A percentile compares a stretch with the other conserved stretches of the same genome.
Evolutionary conservation across 768 basidiomycete genomes (phyloP).

Genomic region (Leccinellum albellum): DNA sequence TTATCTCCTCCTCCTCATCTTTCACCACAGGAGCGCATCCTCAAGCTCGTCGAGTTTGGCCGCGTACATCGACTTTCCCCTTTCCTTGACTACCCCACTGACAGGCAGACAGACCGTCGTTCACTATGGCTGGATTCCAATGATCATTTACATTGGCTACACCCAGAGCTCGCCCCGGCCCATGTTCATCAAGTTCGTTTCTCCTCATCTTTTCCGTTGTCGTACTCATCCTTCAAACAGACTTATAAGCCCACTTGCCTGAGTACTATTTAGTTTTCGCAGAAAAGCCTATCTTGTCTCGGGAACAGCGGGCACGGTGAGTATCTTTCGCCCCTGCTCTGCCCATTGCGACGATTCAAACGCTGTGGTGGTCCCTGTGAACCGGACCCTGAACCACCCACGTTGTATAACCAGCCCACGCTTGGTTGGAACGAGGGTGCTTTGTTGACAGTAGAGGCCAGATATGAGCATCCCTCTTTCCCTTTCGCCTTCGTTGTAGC

Average conservation of each 20-base stretch:
- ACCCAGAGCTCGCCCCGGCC: conserved; percentile 91
- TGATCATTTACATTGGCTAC: conserved; percentile 95
- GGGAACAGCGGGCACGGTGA: conserved; percentile 24
- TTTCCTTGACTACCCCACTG: neutral
- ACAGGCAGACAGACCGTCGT: conserved; percentile 62
- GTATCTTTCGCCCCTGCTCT: conserved; percentile 4
- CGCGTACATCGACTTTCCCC: conserved; percentile 54
- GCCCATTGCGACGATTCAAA: conserved; percentile 47
- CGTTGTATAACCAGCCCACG: conserved; percentile 44
- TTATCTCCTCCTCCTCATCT: neutral
- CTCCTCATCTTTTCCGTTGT: neutral
- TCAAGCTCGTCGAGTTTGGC: conserved; percentile 74
- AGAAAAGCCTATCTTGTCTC: conserved; percentile 11
- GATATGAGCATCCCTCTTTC: conserved; percentile 59
- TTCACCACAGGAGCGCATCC: conserved; percentile 60
- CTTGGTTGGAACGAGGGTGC: conserved; percentile 45
- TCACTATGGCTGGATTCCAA: conserved; percentile 94
- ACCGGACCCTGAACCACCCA: conserved; percentile 24
- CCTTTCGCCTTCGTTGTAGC: too few species aligned
- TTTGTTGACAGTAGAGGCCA: conserved; percentile 80
- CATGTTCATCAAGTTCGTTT: conserved; percentile 89
- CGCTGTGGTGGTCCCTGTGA: conserved; percentile 57
- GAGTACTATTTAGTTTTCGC: conserved; percentile 30
- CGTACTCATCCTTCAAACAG: conserved; percentile 37
- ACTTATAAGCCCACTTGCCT: conserved; percentile 92